phyloP scores from a whole-genome alignment of 345 rosid genomes.

The Psidium guajava region DNA sequence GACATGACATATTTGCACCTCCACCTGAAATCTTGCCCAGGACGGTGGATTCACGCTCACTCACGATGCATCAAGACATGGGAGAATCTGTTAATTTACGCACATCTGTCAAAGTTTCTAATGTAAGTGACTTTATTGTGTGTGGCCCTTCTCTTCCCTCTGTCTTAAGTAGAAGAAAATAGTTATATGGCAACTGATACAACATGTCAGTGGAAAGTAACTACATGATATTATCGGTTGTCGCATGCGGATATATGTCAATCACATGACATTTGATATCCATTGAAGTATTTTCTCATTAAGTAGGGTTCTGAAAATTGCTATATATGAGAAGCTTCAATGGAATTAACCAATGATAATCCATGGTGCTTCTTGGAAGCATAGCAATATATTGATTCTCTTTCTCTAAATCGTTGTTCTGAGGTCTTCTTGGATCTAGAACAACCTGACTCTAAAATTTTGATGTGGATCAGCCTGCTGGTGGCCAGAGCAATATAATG shows the following conservation, averaged over 20 bases:
- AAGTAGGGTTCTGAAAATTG: background rate
- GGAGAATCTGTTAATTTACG: conserved; percentile 40
- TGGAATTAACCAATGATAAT: background rate
- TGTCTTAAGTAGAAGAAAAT: background rate
- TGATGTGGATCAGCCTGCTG: conserved; percentile 24
- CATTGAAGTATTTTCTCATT: background rate
- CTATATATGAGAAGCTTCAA: background rate
- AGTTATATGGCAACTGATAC: background rate
- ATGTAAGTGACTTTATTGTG: conserved; percentile 2
- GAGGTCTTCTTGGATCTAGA: background rate
- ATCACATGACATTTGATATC: background rate
- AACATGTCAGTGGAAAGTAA: background rate
- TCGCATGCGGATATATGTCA: background rate
- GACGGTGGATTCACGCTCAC: conserved; percentile 39
- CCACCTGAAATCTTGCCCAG: conserved; percentile 94
- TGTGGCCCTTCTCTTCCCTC: background rate
- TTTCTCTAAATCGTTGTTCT: background rate
- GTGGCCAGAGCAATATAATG: conserved; percentile 15
- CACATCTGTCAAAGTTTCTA: conserved; percentile 15
- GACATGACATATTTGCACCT: conserved; percentile 92
- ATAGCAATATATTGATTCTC: background rate
- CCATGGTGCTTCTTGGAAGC: background rate
- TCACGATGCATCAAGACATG: conserved; percentile 52
- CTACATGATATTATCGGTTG: background rate
- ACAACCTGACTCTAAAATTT: background rate